phyloP scores from a whole-genome alignment of 139 green algal genomes.

The Volvox africanus region DNA sequence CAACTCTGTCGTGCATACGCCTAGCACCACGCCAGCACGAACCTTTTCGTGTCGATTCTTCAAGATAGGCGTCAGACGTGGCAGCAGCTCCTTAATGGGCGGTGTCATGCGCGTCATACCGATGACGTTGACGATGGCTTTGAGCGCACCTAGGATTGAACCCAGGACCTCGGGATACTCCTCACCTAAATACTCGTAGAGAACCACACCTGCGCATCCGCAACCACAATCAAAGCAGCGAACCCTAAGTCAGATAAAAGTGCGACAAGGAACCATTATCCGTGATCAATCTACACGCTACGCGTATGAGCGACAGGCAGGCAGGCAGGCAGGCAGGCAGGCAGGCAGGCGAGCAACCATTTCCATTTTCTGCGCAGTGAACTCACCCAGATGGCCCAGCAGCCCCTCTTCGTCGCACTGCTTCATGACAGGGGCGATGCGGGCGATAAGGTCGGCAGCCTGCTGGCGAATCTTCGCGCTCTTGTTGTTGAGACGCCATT shows the following conservation, averaged over 20 bases:
- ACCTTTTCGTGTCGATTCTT: slow-evolving; percentile 95
- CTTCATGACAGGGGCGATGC: slow-evolving; percentile 95
- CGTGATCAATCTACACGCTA: too few relatives aligned
- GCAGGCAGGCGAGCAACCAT: too few relatives aligned
- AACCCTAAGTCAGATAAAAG: too few relatives aligned
- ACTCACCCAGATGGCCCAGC: slow-evolving; percentile 91
- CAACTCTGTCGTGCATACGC: too few relatives aligned
- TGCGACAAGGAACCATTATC: too few relatives aligned
- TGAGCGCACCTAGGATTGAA: slow-evolving; percentile 96
- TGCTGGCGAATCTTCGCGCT: slow-evolving; percentile 95
- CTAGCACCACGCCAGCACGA: neutral
- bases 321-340: too few relatives aligned
- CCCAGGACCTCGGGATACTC: slow-evolving; percentile 98
- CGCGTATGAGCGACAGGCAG: too few relatives aligned
- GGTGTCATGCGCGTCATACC: slow-evolving; percentile 99
- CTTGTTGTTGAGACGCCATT: slow-evolving; percentile 99
- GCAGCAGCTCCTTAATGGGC: slow-evolving; percentile 99
- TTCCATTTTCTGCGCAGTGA: neutral
- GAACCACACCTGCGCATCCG: slow-evolving; percentile 82
- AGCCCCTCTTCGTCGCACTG: slow-evolving; percentile 97
- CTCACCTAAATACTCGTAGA: slow-evolving; percentile 98
- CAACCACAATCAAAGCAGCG: too few relatives aligned
- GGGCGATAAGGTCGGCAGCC: slow-evolving; percentile 96
- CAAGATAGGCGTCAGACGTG: slow-evolving; percentile 97
- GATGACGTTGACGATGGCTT: slow-evolving; percentile 96